Evolutionary conservation across 805 yeast genomes (phyloP).

Genomic region (Starmerella tilneyi): DNA sequence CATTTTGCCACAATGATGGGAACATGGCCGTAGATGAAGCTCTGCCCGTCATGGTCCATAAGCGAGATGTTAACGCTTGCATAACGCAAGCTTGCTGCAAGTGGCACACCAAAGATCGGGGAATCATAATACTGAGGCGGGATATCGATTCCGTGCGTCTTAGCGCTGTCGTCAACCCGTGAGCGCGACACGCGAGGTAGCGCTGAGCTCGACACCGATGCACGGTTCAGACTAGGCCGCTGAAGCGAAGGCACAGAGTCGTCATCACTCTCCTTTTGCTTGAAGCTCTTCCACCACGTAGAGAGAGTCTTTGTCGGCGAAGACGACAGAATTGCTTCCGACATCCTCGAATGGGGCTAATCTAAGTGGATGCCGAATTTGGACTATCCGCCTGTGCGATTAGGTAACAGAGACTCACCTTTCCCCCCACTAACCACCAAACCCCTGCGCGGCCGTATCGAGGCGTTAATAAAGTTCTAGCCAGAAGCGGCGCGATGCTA

Average conservation of each 20-base stretch:
- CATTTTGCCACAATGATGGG: conserved; percentile 95
- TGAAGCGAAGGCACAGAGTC: not conserved
- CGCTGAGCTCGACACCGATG: conserved; percentile 33
- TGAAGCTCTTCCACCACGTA: conserved; percentile 39
- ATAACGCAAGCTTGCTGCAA: conserved; percentile 55
- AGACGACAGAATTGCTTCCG: conserved; percentile 19
- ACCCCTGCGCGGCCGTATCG: not conserved
- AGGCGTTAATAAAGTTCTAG: not conserved
- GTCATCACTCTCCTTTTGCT: conserved; percentile 12
- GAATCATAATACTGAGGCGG: conserved; percentile 21
- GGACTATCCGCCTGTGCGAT: conserved; percentile 1
- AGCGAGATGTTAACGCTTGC: conserved; percentile 72
- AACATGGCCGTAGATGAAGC: conserved; percentile 72
- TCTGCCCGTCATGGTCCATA: conserved; percentile 45
- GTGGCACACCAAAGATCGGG: conserved; percentile 69
- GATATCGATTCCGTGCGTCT: conserved; percentile 15
- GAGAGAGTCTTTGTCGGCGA: conserved; percentile 29
- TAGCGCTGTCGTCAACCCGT: conserved; percentile 12
- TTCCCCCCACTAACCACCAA: not conserved
- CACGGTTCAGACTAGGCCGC: conserved; percentile 18
- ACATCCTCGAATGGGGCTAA: conserved; percentile 6
- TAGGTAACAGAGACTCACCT: not conserved
- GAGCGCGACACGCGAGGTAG: conserved; percentile 31
- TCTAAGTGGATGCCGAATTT: conserved; percentile 1
- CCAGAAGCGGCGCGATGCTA: no score